Conservation (phyloP, 495 filamentous ascomycete species). For the Penicillium arizonense region DNA sequence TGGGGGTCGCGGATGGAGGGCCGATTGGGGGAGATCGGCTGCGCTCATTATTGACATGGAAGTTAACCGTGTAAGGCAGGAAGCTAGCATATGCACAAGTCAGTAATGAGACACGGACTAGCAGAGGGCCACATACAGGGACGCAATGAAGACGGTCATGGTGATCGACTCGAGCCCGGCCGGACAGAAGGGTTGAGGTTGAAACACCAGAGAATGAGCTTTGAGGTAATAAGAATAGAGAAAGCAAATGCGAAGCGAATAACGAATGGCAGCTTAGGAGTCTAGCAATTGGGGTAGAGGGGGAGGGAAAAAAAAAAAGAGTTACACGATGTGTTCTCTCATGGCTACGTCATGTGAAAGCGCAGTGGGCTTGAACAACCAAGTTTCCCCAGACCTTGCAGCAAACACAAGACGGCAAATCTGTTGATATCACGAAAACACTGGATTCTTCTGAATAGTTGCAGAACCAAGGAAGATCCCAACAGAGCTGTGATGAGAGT, state of each 20-base stretch:
- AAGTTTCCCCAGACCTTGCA: constrained; percentile 1
- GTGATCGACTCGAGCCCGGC: constrained; percentile 24
- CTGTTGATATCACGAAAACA: background rate
- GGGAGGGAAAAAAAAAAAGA: constrained; percentile 26
- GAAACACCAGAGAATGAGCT: background rate
- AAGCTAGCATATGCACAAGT: constrained; percentile 53
- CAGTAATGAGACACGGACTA: background rate
- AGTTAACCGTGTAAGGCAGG: constrained; percentile 86
- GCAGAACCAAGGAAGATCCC: background rate
- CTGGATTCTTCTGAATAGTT: background rate
- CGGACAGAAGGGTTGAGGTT: constrained; percentile 7
- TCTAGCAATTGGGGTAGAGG: constrained; percentile 1
- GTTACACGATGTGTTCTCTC: constrained; percentile 29
- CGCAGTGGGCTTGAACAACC: constrained; percentile 2
- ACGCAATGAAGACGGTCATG: constrained; percentile 82
- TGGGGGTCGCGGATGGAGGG: constrained; percentile 36
- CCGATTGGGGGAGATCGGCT: constrained; percentile 19
- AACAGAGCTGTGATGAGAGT: background rate
- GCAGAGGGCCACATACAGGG: constrained; percentile 60
- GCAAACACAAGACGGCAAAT: background rate
- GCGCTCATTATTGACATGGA: constrained; percentile 43
- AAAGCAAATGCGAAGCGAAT: background rate
- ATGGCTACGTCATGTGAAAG: constrained; percentile 45
- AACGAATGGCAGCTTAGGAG: background rate
- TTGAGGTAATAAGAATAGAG: background rate